Evolutionary conservation across 2,329 filamentous ascomycete genomes (phyloP), one percentile per base, ranked within the genome.

Genomic region (Pestalotiopsis sp.): DNA sequence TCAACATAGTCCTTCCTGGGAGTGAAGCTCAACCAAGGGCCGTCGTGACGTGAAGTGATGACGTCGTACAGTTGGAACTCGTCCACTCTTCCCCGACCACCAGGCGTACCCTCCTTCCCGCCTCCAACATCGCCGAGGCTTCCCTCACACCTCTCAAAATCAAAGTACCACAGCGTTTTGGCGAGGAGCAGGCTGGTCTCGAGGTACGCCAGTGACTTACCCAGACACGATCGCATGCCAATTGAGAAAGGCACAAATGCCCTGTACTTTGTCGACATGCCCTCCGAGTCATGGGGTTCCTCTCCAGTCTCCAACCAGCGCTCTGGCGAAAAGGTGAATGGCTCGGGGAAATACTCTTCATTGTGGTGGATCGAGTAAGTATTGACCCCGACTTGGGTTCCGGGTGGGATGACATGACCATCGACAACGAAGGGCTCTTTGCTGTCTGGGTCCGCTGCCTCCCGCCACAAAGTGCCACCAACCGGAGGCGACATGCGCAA

Each of bases 401-500:
- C 78, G 0, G 59, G 75, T 59, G 80, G 74, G 3, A 84, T 73
- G 26, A 74, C 66, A 35, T 68, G 66, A n/a, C 68, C 62, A 30
- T 69, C 79, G 69, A 68, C 76, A 52, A 71, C 66, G 3, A 66
- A 67, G 2, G 68, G 60, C 13, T 76, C 70, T 20, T 58, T 39
- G 3, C 64, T 48, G 9, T 52, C 66, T 30, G 26, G 26, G 5
- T 57, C 24, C 1, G 56, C 22, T 13, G 78, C 74, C 66, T 80
- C 75, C 10, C 81, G 70, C 66, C 74, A 70, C 62, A 82, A 65
- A 65, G 77, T 65, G 66, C 74, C 71, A 66, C 77, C 75, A 0
- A 82, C 79, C 0, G 82, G 78, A 3, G 84, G 82, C 3, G 80
- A 80, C 65, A 85, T 74, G 14, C 84, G 80, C 67, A 86, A 75